Percentiles rank a stretch among this genome's conserved stretches.
Conservation (phyloP, 73 alveolate genomes). For the Tetrahymena borealis region DNA sequence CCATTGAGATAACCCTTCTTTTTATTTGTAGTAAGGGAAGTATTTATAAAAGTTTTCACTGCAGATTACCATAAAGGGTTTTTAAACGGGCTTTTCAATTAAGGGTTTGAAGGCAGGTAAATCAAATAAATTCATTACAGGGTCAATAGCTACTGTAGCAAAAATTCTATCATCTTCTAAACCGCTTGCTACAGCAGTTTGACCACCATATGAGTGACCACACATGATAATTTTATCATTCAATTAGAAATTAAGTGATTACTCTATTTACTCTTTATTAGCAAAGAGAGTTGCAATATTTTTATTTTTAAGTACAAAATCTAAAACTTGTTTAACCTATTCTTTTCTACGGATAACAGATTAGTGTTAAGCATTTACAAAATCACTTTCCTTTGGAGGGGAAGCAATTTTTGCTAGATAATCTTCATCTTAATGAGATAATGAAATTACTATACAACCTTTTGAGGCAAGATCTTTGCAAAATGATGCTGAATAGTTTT, state of each 20-base stretch:
- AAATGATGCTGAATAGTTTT: neutral
- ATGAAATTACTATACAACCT: neutral
- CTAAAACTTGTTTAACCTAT: neutral
- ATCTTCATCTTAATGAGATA: neutral
- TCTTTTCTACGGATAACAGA: neutral
- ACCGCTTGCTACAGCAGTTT: neutral
- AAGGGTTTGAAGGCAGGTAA: neutral
- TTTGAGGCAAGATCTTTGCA: neutral
- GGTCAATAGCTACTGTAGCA: neutral
- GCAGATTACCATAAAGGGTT: neutral
- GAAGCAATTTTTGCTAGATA: neutral
- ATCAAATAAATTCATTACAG: neutral
- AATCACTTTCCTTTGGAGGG: neutral
- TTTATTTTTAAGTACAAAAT: neutral
- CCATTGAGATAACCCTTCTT: neutral
- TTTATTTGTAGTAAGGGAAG: neutral
- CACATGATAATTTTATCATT: neutral
- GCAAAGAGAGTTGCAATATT: neutral
- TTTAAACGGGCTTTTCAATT: neutral
- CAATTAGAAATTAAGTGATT: neutral
- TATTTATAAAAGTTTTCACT: neutral
- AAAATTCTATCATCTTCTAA: neutral
- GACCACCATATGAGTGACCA: neutral
- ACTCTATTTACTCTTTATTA: neutral
- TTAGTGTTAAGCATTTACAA: neutral